phyloP scores from a whole-genome alignment of 805 yeast species.

The Hermanozyma aechmeae region DNA sequence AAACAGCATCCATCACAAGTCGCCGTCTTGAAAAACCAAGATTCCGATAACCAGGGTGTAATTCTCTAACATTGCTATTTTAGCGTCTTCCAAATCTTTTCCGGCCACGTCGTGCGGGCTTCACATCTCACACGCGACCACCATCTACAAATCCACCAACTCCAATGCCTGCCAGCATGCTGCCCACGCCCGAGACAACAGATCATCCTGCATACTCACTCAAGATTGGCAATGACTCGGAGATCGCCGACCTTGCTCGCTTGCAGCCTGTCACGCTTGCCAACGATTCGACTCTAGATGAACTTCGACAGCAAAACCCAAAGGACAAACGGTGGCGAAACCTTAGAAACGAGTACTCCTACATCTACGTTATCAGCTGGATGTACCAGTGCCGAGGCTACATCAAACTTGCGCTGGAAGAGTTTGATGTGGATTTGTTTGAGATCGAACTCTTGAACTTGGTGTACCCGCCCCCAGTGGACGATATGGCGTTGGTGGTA shows the following conservation, averaged over 20 bases:
- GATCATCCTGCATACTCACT: slow-evolving; percentile 9
- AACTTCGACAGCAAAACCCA: slow-evolving; percentile 7
- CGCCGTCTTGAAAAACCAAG: no score
- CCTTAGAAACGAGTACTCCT: slow-evolving; percentile 11
- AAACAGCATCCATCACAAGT: no score
- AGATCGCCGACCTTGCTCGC: slow-evolving; percentile 7
- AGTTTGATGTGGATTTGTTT: slow-evolving; percentile 48
- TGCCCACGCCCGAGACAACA: slow-evolving; percentile 3
- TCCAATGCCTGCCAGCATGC: slow-evolving; percentile 4
- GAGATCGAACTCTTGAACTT: slow-evolving; percentile 49
- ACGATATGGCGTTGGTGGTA: slow-evolving; percentile 26
- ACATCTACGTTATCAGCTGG: slow-evolving; percentile 42
- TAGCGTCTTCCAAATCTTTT: no score
- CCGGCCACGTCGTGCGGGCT: no score
- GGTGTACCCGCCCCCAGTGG: slow-evolving; percentile 23
- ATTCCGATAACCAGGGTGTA: no score
- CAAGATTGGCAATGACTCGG: slow-evolving; percentile 8
- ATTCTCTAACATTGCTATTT: no score
- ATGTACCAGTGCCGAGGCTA: slow-evolving; percentile 42
- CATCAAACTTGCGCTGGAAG: slow-evolving; percentile 40
- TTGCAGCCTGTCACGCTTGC: slow-evolving; percentile 8
- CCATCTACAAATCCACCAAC: no score
- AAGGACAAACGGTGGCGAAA: slow-evolving; percentile 9
- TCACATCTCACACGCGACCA: no score
- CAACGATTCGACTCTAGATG: slow-evolving; percentile 7